phyloP scores from a whole-genome alignment of 306 rosid genomes.

The Citrullus colocynthis region DNA sequence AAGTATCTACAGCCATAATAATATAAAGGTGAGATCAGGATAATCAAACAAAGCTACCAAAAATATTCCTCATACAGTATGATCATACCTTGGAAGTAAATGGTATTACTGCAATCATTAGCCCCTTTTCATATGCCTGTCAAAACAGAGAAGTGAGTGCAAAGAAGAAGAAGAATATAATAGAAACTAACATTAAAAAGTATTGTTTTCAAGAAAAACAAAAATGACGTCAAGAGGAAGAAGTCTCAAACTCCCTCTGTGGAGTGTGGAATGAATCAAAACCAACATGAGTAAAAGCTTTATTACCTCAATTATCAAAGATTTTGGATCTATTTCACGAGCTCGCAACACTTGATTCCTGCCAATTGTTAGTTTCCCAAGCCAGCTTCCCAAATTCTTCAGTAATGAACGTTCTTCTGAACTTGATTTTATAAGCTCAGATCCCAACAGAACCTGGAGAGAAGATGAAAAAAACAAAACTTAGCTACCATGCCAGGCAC shows the following conservation, averaged over 20 bases:
- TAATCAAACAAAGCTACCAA: background rate
- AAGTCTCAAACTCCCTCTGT: background rate
- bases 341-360: constrained; percentile 91
- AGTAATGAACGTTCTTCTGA: constrained; percentile 97
- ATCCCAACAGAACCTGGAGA: constrained; percentile 86
- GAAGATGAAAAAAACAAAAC: background rate
- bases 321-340: constrained; percentile 94
- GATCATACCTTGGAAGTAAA: constrained; percentile 90
- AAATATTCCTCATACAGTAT: background rate
- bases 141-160: background rate
- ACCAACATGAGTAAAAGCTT: background rate
- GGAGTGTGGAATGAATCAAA: background rate
- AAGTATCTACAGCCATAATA: constrained; percentile 43
- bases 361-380: constrained; percentile 95
- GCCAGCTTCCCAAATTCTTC: constrained; percentile 98
- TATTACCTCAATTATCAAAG: constrained; percentile 87
- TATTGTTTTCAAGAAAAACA: background rate
- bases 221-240: background rate
- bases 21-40: background rate
- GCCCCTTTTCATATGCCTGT: constrained; percentile 98
- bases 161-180: background rate
- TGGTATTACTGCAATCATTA: constrained; percentile 99
- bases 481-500: background rate
- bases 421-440: constrained; percentile 92
- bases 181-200: background rate